phyloP scores from a whole-genome alignment of 305 asterid species.

The Salvia sclarea region DNA sequence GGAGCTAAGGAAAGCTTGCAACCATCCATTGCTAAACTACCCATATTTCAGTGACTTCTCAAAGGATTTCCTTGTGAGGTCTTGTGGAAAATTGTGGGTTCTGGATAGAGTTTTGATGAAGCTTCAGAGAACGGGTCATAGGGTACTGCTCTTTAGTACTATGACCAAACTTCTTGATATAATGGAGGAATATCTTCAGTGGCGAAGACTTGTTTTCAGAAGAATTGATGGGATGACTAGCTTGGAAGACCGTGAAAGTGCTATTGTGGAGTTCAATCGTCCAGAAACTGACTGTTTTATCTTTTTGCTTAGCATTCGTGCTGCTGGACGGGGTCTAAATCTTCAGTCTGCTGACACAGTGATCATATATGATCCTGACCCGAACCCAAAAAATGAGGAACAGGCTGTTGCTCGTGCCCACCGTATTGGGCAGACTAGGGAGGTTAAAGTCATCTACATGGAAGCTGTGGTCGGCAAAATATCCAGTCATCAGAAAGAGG shows the following conservation, averaged over 20 bases:
- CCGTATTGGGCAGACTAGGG: slow-evolving; percentile 98
- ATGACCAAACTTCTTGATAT: slow-evolving; percentile 99
- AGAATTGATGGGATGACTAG: slow-evolving; percentile 97
- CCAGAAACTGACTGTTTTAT: slow-evolving; percentile 93
- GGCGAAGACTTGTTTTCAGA: slow-evolving; percentile 95
- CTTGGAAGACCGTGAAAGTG: slow-evolving; percentile 98
- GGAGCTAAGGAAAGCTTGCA: slow-evolving; percentile 98
- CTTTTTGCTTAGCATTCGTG: slow-evolving; percentile 98
- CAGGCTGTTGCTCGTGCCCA: slow-evolving; percentile 99
- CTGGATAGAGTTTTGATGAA: slow-evolving; percentile 87
- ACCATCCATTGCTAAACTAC: slow-evolving; percentile 94
- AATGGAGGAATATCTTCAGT: slow-evolving; percentile 95
- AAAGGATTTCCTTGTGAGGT: slow-evolving; percentile 92
- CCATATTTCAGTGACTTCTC: slow-evolving; percentile 89
- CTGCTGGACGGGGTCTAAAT: slow-evolving; percentile 98
- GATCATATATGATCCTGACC: slow-evolving; percentile 98
- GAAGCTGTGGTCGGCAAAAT: slow-evolving; percentile 97
- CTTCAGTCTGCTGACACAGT: slow-evolving; percentile 99
- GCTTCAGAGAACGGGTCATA: slow-evolving; percentile 94
- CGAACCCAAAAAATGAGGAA: slow-evolving; percentile 99
- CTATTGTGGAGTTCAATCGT: slow-evolving; percentile 89
- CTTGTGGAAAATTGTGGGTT: slow-evolving; percentile 97
- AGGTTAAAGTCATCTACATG: slow-evolving; percentile 96
- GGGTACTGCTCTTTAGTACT: slow-evolving; percentile 94
- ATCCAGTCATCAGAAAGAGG: slow-evolving; percentile 93